A percentile compares a stretch with the other conserved stretches of the same genome.
Conservation (phyloP, 352 stramenopile genomes). For the Lagenidium sp. region DNA sequence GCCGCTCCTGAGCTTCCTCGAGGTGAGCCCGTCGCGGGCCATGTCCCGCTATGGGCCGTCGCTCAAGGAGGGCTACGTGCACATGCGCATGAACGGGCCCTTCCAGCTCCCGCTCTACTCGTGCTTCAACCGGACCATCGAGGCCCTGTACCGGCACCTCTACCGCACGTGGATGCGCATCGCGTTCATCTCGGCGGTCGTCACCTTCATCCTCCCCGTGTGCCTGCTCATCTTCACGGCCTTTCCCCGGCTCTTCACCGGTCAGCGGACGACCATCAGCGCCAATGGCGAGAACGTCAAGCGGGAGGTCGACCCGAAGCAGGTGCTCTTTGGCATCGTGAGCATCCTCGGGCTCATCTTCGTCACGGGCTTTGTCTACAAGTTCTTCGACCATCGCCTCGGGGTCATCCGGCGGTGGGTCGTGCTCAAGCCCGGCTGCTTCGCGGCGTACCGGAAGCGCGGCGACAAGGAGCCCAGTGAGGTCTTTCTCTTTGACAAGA, state of each 20-base stretch:
- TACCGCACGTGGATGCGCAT: constrained; percentile 85
- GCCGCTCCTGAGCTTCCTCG: constrained; percentile 65
- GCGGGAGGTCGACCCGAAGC: constrained; percentile 32
- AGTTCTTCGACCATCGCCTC: constrained; percentile 82
- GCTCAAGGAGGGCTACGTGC: constrained; percentile 81
- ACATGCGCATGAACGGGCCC: constrained; percentile 84
- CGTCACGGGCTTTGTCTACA: constrained; percentile 75
- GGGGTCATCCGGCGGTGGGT: constrained; percentile 82
- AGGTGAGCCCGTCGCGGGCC: constrained; percentile 66
- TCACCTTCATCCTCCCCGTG: constrained; percentile 76
- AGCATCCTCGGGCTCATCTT: constrained; percentile 49
- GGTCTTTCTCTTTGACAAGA: constrained; percentile 84
- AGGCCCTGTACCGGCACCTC: constrained; percentile 72
- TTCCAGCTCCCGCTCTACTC: constrained; percentile 81
- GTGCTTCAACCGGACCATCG: constrained; percentile 79
- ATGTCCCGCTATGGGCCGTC: constrained; percentile 70
- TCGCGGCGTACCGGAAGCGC: constrained; percentile 70
- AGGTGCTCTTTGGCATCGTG: constrained; percentile 48
- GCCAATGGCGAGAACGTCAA: constrained; percentile 28
- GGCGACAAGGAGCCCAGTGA: constrained; percentile 72
- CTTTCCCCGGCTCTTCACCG: constrained; percentile 54
- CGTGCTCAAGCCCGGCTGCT: constrained; percentile 80
- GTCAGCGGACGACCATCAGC: constrained; percentile 48
- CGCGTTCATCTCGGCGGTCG: constrained; percentile 67
- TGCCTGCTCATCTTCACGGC: constrained; percentile 65